Percentiles rank a stretch among this genome's conserved stretches.
Conservation (phyloP, 441 rosid genomes). For the Dalechampia spathulata region DNA sequence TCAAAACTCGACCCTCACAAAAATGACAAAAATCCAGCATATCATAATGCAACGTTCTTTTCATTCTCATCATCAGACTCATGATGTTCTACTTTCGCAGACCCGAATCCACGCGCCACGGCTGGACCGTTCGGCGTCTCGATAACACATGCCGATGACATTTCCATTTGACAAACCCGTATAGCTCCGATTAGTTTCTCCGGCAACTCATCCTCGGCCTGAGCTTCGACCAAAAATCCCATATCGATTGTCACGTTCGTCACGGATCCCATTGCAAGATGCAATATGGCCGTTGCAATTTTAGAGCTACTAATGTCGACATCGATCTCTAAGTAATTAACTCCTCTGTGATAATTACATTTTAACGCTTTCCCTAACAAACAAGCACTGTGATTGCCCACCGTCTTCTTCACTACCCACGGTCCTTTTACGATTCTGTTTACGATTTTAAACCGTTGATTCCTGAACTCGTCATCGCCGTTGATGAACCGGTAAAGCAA, state of each 20-base stretch:
- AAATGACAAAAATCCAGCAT: too few relatives aligned
- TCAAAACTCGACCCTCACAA: too few relatives aligned
- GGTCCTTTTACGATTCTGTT: slow-evolving; percentile 75
- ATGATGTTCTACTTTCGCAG: slow-evolving; percentile 60
- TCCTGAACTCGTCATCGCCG: slow-evolving; percentile 57
- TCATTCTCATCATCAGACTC: slow-evolving; percentile 29
- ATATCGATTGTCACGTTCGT: slow-evolving; percentile 50
- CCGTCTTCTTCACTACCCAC: slow-evolving; percentile 62
- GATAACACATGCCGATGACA: slow-evolving; percentile 52
- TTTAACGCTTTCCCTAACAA: slow-evolving; percentile 49
- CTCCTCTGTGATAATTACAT: slow-evolving; percentile 59
- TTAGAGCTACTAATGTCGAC: slow-evolving; percentile 64
- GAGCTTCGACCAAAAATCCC: slow-evolving; percentile 72
- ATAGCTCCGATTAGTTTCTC: slow-evolving; percentile 67
- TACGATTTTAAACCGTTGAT: slow-evolving; percentile 65
- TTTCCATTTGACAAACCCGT: slow-evolving; percentile 71
- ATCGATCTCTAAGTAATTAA: slow-evolving; percentile 68
- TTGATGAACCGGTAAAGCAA: slow-evolving; percentile 45
- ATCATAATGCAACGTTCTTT: not conserved
- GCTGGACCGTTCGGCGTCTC: slow-evolving; percentile 25
- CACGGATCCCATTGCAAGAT: slow-evolving; percentile 44
- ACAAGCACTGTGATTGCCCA: slow-evolving; percentile 64
- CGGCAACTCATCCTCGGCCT: slow-evolving; percentile 67
- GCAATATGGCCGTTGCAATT: slow-evolving; percentile 40
- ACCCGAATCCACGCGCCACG: slow-evolving; percentile 33